Evolutionary conservation across 176 grass and related monocot species (phyloP).

Genomic region (Paspalum notatum): DNA sequence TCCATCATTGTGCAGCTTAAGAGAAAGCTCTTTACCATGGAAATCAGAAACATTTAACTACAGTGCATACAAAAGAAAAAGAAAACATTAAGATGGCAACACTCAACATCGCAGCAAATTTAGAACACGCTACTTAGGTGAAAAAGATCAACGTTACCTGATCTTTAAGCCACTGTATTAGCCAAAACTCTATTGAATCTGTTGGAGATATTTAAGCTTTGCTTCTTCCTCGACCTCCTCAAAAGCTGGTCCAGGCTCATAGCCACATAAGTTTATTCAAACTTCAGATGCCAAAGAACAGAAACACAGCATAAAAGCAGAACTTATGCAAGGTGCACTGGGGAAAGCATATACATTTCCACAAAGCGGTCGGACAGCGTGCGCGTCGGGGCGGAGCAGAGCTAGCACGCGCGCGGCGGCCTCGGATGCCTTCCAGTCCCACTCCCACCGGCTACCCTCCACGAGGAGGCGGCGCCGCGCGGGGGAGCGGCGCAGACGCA

Average conservation of each 20-base stretch:
- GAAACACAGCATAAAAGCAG: neutral
- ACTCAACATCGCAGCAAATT: constrained; percentile 4
- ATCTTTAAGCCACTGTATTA: constrained; percentile 83
- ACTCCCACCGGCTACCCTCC: constrained; percentile 59
- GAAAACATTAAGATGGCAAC: neutral
- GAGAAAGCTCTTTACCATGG: constrained; percentile 63
- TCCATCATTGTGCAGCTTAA: constrained; percentile 57
- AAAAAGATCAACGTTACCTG: constrained; percentile 36
- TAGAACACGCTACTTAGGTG: neutral
- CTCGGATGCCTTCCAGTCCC: constrained; percentile 81
- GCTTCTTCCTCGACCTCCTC: constrained; percentile 42
- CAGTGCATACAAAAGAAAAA: constrained; percentile 1
- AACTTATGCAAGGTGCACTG: neutral
- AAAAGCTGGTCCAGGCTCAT: constrained; percentile 62
- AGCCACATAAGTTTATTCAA: constrained; percentile 42
- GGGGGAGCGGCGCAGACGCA: neutral
- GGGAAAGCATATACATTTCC: too few species aligned
- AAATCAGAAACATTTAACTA: constrained; percentile 70
- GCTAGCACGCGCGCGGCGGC: constrained; percentile 53
- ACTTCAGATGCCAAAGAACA: neutral
- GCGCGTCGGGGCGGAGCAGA: constrained; percentile 53
- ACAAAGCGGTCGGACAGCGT: constrained; percentile 57
- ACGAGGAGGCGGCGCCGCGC: constrained; percentile 58
- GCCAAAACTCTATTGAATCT: constrained; percentile 78
- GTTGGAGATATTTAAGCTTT: constrained; percentile 47